These are phyloP conservation scores for Globisporangium paddicum DNA, from an alignment of 352 stramenopile genomes.

Conservation along the genomic window DNA sequence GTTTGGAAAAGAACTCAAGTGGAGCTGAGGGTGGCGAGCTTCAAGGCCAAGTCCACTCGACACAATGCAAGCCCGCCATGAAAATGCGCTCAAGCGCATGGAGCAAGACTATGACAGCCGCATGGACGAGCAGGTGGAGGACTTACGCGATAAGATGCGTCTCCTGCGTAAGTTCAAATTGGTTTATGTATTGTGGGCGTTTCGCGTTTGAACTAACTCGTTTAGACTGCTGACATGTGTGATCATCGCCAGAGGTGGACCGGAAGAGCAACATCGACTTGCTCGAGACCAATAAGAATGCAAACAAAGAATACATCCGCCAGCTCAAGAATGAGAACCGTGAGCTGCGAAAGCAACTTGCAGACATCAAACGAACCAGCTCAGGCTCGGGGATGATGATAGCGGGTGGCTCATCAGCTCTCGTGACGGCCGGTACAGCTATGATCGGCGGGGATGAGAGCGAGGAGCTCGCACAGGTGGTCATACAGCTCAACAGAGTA, in stretches of 20 bases:
- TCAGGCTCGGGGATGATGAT: conserved; percentile 9
- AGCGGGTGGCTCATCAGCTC: conserved; percentile 4
- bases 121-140: conserved; percentile 82
- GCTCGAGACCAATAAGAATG: conserved; percentile 84
- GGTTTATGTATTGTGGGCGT: not conserved
- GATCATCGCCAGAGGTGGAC: conserved; percentile 57
- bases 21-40: too few relatives aligned
- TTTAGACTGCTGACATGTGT: not conserved
- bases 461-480: conserved; percentile 47
- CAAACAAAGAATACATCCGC: conserved; percentile 88
- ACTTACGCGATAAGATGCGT: conserved; percentile 82
- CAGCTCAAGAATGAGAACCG: conserved; percentile 88
- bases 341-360: conserved; percentile 81
- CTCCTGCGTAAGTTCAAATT: conserved; percentile 54
- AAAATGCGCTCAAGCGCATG: conserved; percentile 71
- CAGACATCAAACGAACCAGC: conserved; percentile 63
- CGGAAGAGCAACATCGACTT: conserved; percentile 82
- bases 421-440: not conserved
- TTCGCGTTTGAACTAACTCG: not conserved
- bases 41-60: not conserved
- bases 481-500: conserved; percentile 57
- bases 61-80: conserved; percentile 54
- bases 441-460: conserved; percentile 28
- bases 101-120: conserved; percentile 77
- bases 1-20: conserved; percentile 3